phyloP scores from a whole-genome alignment of 495 filamentous ascomycete genomes.

The Aspergillus biplanus region DNA sequence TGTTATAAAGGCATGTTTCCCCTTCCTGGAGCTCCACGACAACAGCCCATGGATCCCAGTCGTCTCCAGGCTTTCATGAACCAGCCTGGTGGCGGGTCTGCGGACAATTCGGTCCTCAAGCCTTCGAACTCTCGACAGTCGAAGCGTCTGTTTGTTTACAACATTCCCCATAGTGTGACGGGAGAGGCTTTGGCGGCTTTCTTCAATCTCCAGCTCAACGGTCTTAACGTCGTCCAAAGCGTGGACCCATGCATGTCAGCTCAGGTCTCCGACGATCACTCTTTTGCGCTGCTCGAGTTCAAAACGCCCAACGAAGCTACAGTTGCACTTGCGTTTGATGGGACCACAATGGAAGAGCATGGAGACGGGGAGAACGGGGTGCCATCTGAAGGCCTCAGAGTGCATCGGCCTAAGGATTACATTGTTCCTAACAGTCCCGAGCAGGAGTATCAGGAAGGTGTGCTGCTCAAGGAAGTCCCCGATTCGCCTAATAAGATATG shows the following conservation, averaged over 20 bases:
- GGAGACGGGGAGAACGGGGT: slow-evolving; percentile 58
- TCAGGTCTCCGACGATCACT: slow-evolving; percentile 74
- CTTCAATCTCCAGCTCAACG: slow-evolving; percentile 95
- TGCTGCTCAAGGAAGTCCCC: slow-evolving; percentile 77
- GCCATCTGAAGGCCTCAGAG: slow-evolving; percentile 64
- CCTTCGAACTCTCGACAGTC: slow-evolving; percentile 90
- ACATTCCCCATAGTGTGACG: slow-evolving; percentile 69
- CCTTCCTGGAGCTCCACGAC: slow-evolving; percentile 90
- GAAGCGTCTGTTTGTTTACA: slow-evolving; percentile 86
- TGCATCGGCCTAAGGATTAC: slow-evolving; percentile 94
- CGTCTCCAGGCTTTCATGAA: slow-evolving; percentile 95
- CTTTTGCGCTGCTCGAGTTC: slow-evolving; percentile 90
- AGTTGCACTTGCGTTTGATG: slow-evolving; percentile 86
- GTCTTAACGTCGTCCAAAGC: slow-evolving; percentile 83
- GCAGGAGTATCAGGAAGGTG: slow-evolving; percentile 73
- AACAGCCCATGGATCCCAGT: slow-evolving; percentile 94
- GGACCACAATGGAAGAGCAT: slow-evolving; percentile 81
- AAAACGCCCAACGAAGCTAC: slow-evolving; percentile 86
- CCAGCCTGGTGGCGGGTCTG: slow-evolving; percentile 75
- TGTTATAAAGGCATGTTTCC: slow-evolving; percentile 81
- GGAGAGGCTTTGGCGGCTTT: slow-evolving; percentile 77
- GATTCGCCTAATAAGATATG: slow-evolving; percentile 96
- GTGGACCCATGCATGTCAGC: slow-evolving; percentile 86
- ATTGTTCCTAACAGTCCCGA: slow-evolving; percentile 90
- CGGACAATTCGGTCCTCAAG: slow-evolving; percentile 79